These are phyloP conservation scores for Cercospora sp. DNA, from an alignment of 2,329 filamentous ascomycete species.

Conservation along the genomic window DNA sequence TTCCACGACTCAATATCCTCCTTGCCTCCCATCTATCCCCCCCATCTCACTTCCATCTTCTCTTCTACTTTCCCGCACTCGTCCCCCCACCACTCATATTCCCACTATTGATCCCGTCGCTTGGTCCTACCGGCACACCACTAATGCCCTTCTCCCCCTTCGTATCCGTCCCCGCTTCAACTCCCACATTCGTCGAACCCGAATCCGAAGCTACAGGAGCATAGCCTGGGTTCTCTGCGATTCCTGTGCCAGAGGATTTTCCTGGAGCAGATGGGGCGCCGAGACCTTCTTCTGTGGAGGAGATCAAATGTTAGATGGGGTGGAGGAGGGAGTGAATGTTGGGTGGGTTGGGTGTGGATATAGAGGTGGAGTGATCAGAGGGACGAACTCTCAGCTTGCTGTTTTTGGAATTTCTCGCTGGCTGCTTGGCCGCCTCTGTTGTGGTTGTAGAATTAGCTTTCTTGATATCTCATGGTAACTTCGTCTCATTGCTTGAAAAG, in stretches of 20 bases:
- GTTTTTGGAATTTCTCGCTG: slow-evolving; percentile 40
- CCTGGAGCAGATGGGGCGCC: slow-evolving; percentile 39
- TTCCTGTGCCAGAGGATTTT: slow-evolving; percentile 29
- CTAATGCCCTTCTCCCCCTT: slow-evolving; percentile 41
- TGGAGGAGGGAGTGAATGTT: neutral
- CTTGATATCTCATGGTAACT: too few relatives aligned
- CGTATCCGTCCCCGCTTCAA: slow-evolving; percentile 34
- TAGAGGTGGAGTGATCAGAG: neutral
- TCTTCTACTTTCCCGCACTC: neutral
- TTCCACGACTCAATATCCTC: too few relatives aligned
- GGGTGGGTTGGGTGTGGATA: neutral
- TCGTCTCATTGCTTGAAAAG: too few relatives aligned
- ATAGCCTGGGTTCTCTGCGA: slow-evolving; percentile 32
- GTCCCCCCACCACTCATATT: slow-evolving; percentile 30
- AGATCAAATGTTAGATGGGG: neutral
- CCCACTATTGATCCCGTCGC: slow-evolving; percentile 21
- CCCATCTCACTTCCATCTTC: too few relatives aligned
- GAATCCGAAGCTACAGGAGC: slow-evolving; percentile 41
- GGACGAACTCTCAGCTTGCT: slow-evolving; percentile 36
- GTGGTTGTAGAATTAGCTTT: neutral
- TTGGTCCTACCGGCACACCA: slow-evolving; percentile 33
- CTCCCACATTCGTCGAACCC: slow-evolving; percentile 36
- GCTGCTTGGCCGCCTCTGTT: slow-evolving; percentile 35
- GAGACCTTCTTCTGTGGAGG: slow-evolving; percentile 31
- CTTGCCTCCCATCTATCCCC: too few relatives aligned